Base-by-base conservation (phyloP, 2,329 filamentous ascomycete genomes). In the Botrytis paeoniae region DNA sequence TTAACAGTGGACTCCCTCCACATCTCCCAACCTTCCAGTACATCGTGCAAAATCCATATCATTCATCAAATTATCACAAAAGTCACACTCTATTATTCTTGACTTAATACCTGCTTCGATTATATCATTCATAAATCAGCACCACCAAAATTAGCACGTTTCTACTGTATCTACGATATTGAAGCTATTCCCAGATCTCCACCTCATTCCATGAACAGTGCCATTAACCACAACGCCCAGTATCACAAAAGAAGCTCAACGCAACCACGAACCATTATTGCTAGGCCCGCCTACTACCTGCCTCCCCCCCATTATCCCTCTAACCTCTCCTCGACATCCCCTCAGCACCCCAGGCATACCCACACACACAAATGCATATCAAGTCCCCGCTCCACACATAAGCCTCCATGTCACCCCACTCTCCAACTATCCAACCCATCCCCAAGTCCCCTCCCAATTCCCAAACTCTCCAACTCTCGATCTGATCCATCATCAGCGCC, bases 351-450 rank as follows among this genome's bases (percentile, higher is more conserved):
- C 5, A n/a, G n/a, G 48, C 48, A 54, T n/a, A 54, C 48, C 7
- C 12, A 3, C n/a, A 57, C 51, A 29, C 14, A 29, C 14, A 57
- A 57, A 29, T 18, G 3, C 1, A 29, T 1, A 29, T 29, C 51
- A 8, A 57, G 16, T 8, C n/a, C n/a, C 14, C n/a, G 12, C n/a
- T 54, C 6, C 51, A 29, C 6, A 54, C 14, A 29, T 2, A 2
- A 29, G 1, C n/a, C n/a, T 16, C 2, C 48, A n/a, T 6, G 0
- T 1, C 14, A n/a, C 12, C 45, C 43, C 43, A 6, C 48, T n/a
- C 5, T 0, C 51, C 51, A 29, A 54, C n/a, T 51, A 2, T 6
- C 51, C 5, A 32, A 14, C 48, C 20, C 10, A n/a, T 51, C 43
- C 43, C 43, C 43, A 45, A 51, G 25, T 9, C 48, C 48, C 20